Evolutionary conservation across 768 basidiomycete species (phyloP).

Genomic region (Leccinum variicolor): DNA sequence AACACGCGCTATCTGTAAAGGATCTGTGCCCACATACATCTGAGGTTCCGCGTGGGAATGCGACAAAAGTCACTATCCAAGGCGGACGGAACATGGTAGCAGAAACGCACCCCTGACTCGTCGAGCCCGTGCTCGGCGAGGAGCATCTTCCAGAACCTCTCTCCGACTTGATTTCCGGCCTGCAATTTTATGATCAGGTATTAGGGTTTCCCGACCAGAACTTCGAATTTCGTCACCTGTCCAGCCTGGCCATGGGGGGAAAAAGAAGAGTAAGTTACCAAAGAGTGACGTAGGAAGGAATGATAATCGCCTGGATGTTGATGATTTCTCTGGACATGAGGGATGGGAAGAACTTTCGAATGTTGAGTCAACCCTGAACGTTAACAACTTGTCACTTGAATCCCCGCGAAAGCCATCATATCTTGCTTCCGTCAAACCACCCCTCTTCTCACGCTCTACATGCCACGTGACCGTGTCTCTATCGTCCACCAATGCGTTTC

Average conservation of each 20-base stretch:
- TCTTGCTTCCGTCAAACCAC: conserved; percentile 2
- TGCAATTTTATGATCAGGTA: conserved; percentile 28
- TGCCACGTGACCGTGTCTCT: conserved; percentile 26
- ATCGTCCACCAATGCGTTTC: conserved; percentile 62
- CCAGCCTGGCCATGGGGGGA: conserved; percentile 47
- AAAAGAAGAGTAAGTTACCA: conserved; percentile 8
- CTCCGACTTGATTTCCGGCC: conserved; percentile 79
- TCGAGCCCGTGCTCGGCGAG: conserved; percentile 84
- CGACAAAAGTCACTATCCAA: conserved; percentile 16
- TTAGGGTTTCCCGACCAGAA: conserved; percentile 6
- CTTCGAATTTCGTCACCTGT: conserved; percentile 45
- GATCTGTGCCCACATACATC: conserved; percentile 72
- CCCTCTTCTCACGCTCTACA: background rate
- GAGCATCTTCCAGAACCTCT: conserved; percentile 87
- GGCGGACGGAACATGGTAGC: conserved; percentile 3
- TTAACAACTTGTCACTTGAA: background rate
- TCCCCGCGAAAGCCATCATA: conserved; percentile 7
- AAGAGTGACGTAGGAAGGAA: background rate
- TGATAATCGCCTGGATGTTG: conserved; percentile 62
- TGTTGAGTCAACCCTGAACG: conserved; percentile 5
- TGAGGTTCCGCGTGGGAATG: conserved; percentile 23
- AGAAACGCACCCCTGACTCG: conserved; percentile 52
- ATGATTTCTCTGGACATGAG: conserved; percentile 72
- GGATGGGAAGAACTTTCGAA: conserved; percentile 11
- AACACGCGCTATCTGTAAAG: conserved; percentile 71